Conservation (phyloP, 164 flowering plant genomes). For the Nymphaea colorata region DNA sequence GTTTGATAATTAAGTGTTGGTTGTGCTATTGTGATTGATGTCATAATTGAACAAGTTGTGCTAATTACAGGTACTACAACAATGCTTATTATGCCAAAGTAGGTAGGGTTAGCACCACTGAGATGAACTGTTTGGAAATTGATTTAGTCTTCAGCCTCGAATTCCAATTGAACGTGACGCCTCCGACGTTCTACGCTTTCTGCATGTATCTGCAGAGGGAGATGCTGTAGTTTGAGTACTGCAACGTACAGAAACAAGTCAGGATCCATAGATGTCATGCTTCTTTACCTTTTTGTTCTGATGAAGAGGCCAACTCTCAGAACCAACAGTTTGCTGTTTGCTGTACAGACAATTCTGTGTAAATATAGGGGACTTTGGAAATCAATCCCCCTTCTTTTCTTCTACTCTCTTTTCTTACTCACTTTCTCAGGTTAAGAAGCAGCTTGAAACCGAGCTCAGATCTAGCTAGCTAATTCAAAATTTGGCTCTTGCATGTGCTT, state of each 20-base stretch:
- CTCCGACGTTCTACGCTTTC: conserved; percentile 63
- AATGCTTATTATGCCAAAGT: conserved; percentile 95
- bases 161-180: conserved; percentile 77
- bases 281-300: neutral
- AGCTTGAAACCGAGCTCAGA: too few relatives aligned
- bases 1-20: too few relatives aligned
- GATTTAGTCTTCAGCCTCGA: conserved; percentile 84
- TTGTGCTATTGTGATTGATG: too few relatives aligned
- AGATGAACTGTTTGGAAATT: conserved; percentile 85
- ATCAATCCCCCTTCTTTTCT: neutral
- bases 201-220: conserved; percentile 57
- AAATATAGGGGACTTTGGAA: neutral
- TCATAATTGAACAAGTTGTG: neutral
- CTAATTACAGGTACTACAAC: conserved; percentile 60
- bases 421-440: too few relatives aligned
- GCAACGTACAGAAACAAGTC: conserved; percentile 22
- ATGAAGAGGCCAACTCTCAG: neutral
- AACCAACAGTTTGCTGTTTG: neutral
- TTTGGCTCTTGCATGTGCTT: too few relatives aligned
- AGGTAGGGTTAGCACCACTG: conserved; percentile 79
- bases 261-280: conserved; percentile 41
- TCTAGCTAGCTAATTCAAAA: too few relatives aligned
- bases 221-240: conserved; percentile 16
- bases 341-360: neutral
- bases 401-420: too few relatives aligned